Percentiles rank a stretch among this genome's conserved stretches.
Conservation (phyloP, 2,329 filamentous ascomycete species). For the Coleophoma eucalyptorum region DNA sequence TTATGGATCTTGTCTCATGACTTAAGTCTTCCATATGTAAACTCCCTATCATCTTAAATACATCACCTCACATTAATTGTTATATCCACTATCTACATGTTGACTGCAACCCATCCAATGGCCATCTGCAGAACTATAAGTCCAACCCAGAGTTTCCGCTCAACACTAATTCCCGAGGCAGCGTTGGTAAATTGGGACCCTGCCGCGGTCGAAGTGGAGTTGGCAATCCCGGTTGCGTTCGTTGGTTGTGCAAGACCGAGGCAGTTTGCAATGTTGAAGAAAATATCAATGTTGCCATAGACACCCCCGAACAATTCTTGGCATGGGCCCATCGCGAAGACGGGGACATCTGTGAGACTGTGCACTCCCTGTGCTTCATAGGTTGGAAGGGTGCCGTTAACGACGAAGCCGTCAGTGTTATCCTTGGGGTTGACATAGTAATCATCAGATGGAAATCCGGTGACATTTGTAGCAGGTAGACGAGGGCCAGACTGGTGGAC, state of each 20-base stretch:
- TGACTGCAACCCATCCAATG: conserved; percentile 13
- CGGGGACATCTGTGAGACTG: conserved; percentile 72
- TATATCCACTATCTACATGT: conserved; percentile 1
- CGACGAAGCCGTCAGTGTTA: conserved; percentile 59
- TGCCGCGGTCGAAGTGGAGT: neutral
- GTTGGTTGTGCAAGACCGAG: conserved; percentile 17
- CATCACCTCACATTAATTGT: too few relatives aligned
- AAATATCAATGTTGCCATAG: conserved; percentile 69
- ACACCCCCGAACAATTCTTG: conserved; percentile 72
- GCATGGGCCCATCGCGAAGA: conserved; percentile 77
- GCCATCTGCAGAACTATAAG: conserved; percentile 15
- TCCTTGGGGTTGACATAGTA: conserved; percentile 69
- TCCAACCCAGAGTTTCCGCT: conserved; percentile 13
- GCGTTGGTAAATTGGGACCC: conserved; percentile 4
- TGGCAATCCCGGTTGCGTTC: conserved; percentile 7
- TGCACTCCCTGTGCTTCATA: conserved; percentile 66
- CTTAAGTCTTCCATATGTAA: too few relatives aligned
- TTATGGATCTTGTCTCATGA: too few relatives aligned
- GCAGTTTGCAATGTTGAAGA: conserved; percentile 58
- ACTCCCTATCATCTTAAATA: too few relatives aligned
- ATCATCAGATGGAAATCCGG: conserved; percentile 45
- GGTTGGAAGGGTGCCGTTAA: conserved; percentile 72
- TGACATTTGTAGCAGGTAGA: conserved; percentile 51
- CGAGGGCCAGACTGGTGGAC: conserved; percentile 66
- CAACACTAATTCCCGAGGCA: conserved; percentile 7